Percentiles rank a stretch among this genome's conserved stretches.
phyloP scores from a whole-genome alignment of 1,284 basidiomycete genomes.

The Sanghuangporus baumii region DNA sequence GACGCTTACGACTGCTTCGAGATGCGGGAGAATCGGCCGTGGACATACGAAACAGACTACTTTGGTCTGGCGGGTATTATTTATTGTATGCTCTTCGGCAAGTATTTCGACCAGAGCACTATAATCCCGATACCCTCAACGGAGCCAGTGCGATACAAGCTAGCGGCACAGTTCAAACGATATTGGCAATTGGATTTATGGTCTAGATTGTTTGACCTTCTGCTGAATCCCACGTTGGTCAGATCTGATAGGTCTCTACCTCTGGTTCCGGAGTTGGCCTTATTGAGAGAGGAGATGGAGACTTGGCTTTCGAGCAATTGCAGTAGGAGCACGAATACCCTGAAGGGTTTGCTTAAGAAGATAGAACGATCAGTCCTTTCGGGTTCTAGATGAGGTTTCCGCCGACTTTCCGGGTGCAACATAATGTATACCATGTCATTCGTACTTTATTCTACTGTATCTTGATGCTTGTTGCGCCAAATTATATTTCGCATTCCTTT shows the following conservation, averaged over 20 bases:
- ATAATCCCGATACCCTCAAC: slow-evolving; percentile 35
- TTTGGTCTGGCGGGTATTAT: slow-evolving; percentile 90
- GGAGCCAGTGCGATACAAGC: slow-evolving; percentile 45
- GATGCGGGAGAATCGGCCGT: slow-evolving; percentile 77
- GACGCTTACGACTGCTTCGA: slow-evolving; percentile 89
- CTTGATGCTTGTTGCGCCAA: neutral
- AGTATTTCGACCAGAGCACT: slow-evolving; percentile 78
- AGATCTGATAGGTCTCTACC: slow-evolving; percentile 57
- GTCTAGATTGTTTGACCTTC: slow-evolving; percentile 77
- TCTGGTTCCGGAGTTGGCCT: slow-evolving; percentile 60
- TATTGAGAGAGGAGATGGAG: slow-evolving; percentile 79
- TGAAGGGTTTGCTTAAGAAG: slow-evolving; percentile 82
- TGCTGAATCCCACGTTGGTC: slow-evolving; percentile 74
- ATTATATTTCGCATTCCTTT: neutral
- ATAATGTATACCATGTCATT: neutral
- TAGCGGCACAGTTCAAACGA: slow-evolving; percentile 78
- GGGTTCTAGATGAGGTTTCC: neutral
- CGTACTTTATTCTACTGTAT: neutral
- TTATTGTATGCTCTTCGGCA: slow-evolving; percentile 94
- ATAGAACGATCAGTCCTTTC: slow-evolving; percentile 50
- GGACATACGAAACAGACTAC: slow-evolving; percentile 96
- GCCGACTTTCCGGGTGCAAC: neutral
- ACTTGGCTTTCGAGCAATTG: slow-evolving; percentile 77
- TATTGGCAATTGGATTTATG: slow-evolving; percentile 95
- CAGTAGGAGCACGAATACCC: slow-evolving; percentile 80